phyloP scores from a whole-genome alignment of 1,284 basidiomycete species.

The Ustilago tritici region DNA sequence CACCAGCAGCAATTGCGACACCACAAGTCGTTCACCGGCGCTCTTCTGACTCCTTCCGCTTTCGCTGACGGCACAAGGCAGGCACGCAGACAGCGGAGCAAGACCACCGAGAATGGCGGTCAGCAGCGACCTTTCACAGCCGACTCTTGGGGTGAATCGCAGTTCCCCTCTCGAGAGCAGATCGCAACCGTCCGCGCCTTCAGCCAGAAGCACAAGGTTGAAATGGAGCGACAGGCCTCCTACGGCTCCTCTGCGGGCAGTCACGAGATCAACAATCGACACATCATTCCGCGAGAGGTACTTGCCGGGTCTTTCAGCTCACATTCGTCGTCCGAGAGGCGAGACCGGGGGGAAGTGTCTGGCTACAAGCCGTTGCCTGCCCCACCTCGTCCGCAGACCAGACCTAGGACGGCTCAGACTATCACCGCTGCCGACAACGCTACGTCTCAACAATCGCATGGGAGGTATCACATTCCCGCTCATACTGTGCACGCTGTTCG shows the following conservation, averaged over 20 bases:
- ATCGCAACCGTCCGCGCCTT: constrained; percentile 12
- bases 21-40: constrained; percentile 22
- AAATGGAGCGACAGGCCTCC: constrained; percentile 7
- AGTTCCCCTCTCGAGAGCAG: constrained; percentile 30
- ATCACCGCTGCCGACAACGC: constrained; percentile 7
- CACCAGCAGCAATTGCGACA: constrained; percentile 11
- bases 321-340: not conserved
- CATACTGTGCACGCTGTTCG: constrained; percentile 5
- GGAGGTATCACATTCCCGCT: not conserved
- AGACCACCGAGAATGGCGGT: constrained; percentile 25
- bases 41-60: constrained; percentile 30
- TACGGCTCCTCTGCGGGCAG: constrained; percentile 5
- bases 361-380: constrained; percentile 18
- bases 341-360: not conserved
- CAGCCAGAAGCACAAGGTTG: constrained; percentile 25
- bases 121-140: constrained; percentile 40
- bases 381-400: constrained; percentile 20
- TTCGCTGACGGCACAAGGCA: constrained; percentile 28
- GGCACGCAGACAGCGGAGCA: constrained; percentile 27
- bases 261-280: not conserved
- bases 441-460: not conserved
- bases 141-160: constrained; percentile 41
- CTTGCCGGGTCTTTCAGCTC: constrained; percentile 2
- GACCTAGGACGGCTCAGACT: constrained; percentile 40
- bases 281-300: constrained; percentile 11